Base-by-base conservation (phyloP, 768 basidiomycete genomes). In the Tubosaeta sp. region DNA sequence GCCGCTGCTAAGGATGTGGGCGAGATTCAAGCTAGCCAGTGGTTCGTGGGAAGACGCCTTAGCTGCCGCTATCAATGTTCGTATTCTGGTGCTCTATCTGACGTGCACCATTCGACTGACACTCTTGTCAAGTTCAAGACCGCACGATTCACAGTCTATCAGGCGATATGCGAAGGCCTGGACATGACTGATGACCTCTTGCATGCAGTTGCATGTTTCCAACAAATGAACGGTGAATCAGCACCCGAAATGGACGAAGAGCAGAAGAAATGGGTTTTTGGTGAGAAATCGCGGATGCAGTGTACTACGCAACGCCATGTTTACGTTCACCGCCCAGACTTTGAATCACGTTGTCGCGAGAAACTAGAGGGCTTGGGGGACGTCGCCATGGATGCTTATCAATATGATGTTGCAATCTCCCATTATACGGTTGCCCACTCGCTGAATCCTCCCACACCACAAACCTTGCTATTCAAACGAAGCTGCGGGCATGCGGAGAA, bases 191-290 rank as follows among this genome's bases (percentile, higher is more conserved):
- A 26, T 25, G 10, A 33, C 6, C 5, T 46, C 9, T 14, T 2
- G 4, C 46, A 57, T 0, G 53, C 43, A 1, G 12, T 26, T 11
- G 33, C 51, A 10, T 57, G 56, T 43, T 39, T 51, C 43, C 37
- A 31, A 5, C 33, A 42, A 48, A 48, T 58, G 50, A 7, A 5
- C 2, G 16, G 2, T 3, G 46, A 55, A 37, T 25, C 44, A 17
- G 25, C 3, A 14, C 14, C 11, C 3, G 29, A 43, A 33, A 22
- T 4, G 1, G 16, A 29, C 22, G 31, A 25, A 11, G 29, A 51
- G n/a, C 41, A 41, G 37, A 6, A 5, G 3, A 5, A 33, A 8
- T 58, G 56, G 57, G 34, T 34, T 17, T 3, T 12, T 14, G 45
- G 51, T 56, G 10, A 22, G 48, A 9, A 2, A 2, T 19, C 4